phyloP scores from a whole-genome alignment of 805 yeast genomes.

The Candida ascalaphidarum region DNA sequence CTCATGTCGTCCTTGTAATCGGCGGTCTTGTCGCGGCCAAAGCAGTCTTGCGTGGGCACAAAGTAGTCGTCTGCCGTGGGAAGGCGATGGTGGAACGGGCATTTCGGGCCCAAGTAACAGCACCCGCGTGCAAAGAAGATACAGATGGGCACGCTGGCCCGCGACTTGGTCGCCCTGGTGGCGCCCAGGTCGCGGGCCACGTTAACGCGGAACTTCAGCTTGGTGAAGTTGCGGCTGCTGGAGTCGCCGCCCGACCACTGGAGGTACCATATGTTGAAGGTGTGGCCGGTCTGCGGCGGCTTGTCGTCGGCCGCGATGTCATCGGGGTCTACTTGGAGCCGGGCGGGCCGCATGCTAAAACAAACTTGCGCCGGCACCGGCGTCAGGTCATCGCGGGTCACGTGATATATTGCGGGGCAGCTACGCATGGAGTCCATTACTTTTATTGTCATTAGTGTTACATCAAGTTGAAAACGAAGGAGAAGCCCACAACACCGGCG shows the following conservation, averaged over 20 bases:
- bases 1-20: conserved; percentile 88
- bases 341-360: conserved; percentile 40
- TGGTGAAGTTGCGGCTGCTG: conserved; percentile 34
- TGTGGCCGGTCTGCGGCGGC: conserved; percentile 75
- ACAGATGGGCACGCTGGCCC: conserved; percentile 59
- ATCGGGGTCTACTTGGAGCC: conserved; percentile 64
- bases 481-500: conserved; percentile 26
- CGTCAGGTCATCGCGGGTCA: no score
- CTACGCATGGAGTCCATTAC: no score
- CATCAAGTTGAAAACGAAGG: conserved; percentile 20
- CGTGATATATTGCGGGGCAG: no score
- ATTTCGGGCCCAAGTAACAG: conserved; percentile 70
- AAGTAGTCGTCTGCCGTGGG: conserved; percentile 48
- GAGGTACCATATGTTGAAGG: conserved; percentile 81
- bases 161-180: conserved; percentile 50
- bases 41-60: conserved; percentile 71
- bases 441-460: no score
- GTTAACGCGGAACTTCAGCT: conserved; percentile 53
- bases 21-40: conserved; percentile 81
- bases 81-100: conserved; percentile 70
- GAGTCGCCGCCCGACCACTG: conserved; percentile 77
- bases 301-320: conserved; percentile 45
- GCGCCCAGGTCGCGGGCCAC: conserved; percentile 62
- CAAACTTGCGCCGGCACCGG: no score
- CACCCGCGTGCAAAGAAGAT: conserved; percentile 84